Evolutionary conservation across 2,329 filamentous ascomycete species (phyloP), one percentile per base, ranked within the genome.

Genomic region (Hymenoscyphus fraxineus): DNA sequence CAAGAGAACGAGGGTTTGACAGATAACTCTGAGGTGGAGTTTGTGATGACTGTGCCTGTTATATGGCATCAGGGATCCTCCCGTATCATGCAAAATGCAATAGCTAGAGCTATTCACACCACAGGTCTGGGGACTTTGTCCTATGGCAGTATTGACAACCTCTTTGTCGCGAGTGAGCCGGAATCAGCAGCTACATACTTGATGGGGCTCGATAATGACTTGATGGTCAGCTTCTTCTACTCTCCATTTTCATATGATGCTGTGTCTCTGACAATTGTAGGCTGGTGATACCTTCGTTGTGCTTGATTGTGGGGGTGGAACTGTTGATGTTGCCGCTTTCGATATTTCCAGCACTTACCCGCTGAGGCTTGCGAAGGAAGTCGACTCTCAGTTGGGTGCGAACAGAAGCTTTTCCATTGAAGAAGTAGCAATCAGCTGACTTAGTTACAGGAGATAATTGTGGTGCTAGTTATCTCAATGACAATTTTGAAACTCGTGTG

Each of bases 151-250:
- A 47, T 74, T n/a, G 68, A 74, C 19, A 71, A 73, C 27, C 59
- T 76, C 1, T 76, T 74, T 41, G 68, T 75, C 16, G 68, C 73
- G 6, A 69, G 69, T 9, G 74, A 75, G 54, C 73, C 73, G 2
- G 73, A 75, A 64, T 72, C 72, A 16, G 73, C 73, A 1, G 73
- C 72, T 0, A 73, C 69, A 1, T 72, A 68, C 55, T 65, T 73
- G 4, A 59, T 74, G 44, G 67, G 64, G n/a, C 65, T 54, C n/a
- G 70, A 56, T 2, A 58, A 60, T 19, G 51, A 63, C 10, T 60
- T 70, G 35, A 32, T 63, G 13, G 68, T 69, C 54, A 63, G 61
- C 61, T 22, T 19, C n/a, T 27, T 22, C n/a, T 10, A 51, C 19
- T 22, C n/a, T n/a, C n/a, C 9, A 19, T 9, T 2, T 51, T 22